Percentiles rank a stretch among this genome's conserved stretches.
These are phyloP conservation scores for Russula griseocarnosa DNA, from an alignment of 768 basidiomycete genomes.

Conservation along the genomic window DNA sequence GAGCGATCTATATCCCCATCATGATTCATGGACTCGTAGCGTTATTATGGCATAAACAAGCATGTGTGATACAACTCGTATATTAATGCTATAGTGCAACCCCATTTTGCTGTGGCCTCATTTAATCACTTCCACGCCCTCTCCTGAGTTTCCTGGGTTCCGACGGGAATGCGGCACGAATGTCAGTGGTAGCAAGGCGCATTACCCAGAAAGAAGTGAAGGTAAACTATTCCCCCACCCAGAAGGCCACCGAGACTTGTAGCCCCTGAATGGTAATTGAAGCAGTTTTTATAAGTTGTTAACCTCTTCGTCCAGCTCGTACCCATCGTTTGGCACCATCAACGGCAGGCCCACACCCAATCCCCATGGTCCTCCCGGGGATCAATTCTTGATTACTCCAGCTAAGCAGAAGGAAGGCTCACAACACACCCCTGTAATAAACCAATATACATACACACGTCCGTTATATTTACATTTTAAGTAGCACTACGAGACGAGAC, in stretches of 20 bases:
- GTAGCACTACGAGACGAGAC: conserved; percentile 13
- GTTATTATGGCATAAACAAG: not conserved
- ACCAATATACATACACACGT: too few species aligned
- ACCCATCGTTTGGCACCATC: conserved; percentile 26
- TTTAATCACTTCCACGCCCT: too few species aligned
- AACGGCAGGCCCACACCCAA: conserved; percentile 14
- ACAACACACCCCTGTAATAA: too few species aligned
- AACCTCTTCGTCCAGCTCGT: not conserved
- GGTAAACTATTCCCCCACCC: conserved; percentile 71
- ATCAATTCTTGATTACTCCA: conserved; percentile 13
- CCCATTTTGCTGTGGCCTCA: not conserved
- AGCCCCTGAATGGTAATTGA: conserved; percentile 3
- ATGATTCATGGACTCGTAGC: conserved; percentile 7
- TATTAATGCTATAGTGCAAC: not conserved
- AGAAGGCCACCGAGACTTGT: conserved; percentile 54
- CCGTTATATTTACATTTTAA: too few species aligned
- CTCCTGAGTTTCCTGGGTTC: not conserved
- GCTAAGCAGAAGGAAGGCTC: too few species aligned
- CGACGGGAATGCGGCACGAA: not conserved
- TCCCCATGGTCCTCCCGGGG: conserved; percentile 28
- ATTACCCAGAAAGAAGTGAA: conserved; percentile 84
- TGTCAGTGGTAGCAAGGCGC: not conserved
- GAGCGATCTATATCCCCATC: conserved; percentile 3
- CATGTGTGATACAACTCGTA: not conserved
- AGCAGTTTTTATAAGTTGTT: too few species aligned